Conservation (phyloP, 2,329 filamentous ascomycete species). For the Colletotrichum endophyticum region DNA sequence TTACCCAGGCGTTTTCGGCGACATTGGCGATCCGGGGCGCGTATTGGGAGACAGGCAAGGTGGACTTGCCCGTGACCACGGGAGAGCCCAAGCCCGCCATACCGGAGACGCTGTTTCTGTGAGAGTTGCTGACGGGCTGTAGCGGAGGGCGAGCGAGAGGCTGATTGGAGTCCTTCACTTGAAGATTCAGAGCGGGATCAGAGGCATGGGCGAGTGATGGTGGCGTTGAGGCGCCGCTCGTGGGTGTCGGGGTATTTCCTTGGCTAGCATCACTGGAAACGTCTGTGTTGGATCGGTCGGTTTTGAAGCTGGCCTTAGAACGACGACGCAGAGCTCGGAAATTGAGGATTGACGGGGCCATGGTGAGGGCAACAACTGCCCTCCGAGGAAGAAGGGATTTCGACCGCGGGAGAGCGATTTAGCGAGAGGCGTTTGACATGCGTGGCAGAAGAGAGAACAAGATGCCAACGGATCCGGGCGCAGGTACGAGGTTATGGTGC, state of each 20-base stretch:
- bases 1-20: slow-evolving; percentile 83
- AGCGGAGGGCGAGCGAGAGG: slow-evolving; percentile 39
- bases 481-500: background rate
- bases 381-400: slow-evolving; percentile 1
- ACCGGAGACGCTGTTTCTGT: slow-evolving; percentile 68
- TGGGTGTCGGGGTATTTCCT: slow-evolving; percentile 66
- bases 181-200: slow-evolving; percentile 68
- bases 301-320: slow-evolving; percentile 76
- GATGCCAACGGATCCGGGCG: background rate
- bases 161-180: slow-evolving; percentile 52
- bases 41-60: slow-evolving; percentile 74
- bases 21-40: slow-evolving; percentile 82
- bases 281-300: slow-evolving; percentile 59
- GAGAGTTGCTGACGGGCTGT: slow-evolving; percentile 45
- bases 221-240: slow-evolving; percentile 75
- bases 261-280: slow-evolving; percentile 66
- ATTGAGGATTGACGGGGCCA: slow-evolving; percentile 71
- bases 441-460: background rate
- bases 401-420: background rate
- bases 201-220: slow-evolving; percentile 74
- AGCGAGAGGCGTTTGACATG: background rate
- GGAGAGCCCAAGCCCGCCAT: slow-evolving; percentile 67
- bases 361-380: slow-evolving; percentile 30
- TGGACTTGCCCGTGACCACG: slow-evolving; percentile 57
- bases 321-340: slow-evolving; percentile 76